Conservation (phyloP, 768 basidiomycete genomes). For the Brasilioporus rufonigricans region DNA sequence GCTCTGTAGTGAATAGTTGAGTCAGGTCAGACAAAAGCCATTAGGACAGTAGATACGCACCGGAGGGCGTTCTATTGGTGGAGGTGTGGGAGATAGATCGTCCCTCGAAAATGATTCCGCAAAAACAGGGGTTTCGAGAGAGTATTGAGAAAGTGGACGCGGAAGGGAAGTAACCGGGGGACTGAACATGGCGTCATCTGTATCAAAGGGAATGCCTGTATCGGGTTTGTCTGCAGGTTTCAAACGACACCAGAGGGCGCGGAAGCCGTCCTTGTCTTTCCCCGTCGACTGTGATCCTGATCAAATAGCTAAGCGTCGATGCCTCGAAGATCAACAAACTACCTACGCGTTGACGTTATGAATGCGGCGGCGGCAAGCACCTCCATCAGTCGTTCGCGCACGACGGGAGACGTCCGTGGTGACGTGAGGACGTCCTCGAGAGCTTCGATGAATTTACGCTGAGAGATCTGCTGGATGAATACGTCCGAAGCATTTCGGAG, state of each 20-base stretch:
- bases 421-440: conserved; percentile 71
- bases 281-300: conserved; percentile 21
- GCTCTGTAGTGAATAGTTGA: conserved; percentile 6
- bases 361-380: conserved; percentile 82
- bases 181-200: conserved; percentile 77
- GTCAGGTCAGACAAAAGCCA: background rate
- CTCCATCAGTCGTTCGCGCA: conserved; percentile 75
- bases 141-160: conserved; percentile 31
- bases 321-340: background rate
- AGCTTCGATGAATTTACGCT: conserved; percentile 76
- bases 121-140: conserved; percentile 36
- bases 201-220: conserved; percentile 76
- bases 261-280: conserved; percentile 53
- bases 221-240: conserved; percentile 82
- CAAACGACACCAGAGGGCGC: conserved; percentile 75
- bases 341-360: conserved; percentile 30
- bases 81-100: conserved; percentile 25
- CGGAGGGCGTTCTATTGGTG: conserved; percentile 24
- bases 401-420: conserved; percentile 70
- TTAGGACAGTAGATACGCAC: conserved; percentile 10
- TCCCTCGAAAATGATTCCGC: conserved; percentile 34
- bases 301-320: background rate
- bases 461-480: conserved; percentile 67
- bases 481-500: conserved; percentile 73
- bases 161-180: conserved; percentile 46